phyloP scores from a whole-genome alignment of 2,329 filamentous ascomycete genomes.

The Colletotrichum trifolii region DNA sequence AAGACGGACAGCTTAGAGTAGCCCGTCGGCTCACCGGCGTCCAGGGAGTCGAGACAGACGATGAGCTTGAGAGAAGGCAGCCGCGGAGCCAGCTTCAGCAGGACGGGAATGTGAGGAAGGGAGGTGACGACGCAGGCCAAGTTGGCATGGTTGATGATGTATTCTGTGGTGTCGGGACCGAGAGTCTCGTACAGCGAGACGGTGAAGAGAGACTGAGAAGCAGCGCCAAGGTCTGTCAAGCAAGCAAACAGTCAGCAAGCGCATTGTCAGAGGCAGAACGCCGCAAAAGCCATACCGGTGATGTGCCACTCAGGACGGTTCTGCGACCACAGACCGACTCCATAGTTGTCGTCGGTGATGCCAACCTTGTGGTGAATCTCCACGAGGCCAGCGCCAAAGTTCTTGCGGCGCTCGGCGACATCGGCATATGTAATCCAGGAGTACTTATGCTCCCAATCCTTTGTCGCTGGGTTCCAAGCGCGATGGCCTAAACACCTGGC shows the following conservation, averaged over 20 bases:
- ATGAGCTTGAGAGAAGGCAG: constrained; percentile 88
- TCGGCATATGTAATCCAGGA: constrained; percentile 87
- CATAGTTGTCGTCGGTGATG: constrained; percentile 71
- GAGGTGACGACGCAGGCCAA: constrained; percentile 81
- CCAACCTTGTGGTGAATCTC: constrained; percentile 82
- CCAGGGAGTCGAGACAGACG: constrained; percentile 84
- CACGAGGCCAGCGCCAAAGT: constrained; percentile 86
- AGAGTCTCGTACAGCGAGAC: constrained; percentile 98
- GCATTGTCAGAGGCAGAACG: background rate
- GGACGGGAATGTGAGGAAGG: constrained; percentile 81
- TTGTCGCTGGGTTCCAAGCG: constrained; percentile 79
- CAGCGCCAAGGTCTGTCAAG: constrained; percentile 79
- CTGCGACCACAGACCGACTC: constrained; percentile 86
- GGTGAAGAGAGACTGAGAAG: constrained; percentile 87
- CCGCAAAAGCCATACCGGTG: constrained; percentile 60
- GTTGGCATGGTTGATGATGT: constrained; percentile 91
- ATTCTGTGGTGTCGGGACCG: constrained; percentile 90
- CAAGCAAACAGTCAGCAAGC: constrained; percentile 4
- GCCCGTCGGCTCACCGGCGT: constrained; percentile 79
- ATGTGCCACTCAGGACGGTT: constrained; percentile 92
- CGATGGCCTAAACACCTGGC: constrained; percentile 83
- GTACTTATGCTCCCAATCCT: constrained; percentile 79
- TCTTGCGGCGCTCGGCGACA: constrained; percentile 81
- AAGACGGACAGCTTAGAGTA: constrained; percentile 84
- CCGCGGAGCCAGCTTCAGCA: constrained; percentile 82